Percentiles rank a stretch among this genome's conserved stretches.
Evolutionary conservation across 495 filamentous ascomycete species (phyloP).

Genomic region (Niebla homalea): DNA sequence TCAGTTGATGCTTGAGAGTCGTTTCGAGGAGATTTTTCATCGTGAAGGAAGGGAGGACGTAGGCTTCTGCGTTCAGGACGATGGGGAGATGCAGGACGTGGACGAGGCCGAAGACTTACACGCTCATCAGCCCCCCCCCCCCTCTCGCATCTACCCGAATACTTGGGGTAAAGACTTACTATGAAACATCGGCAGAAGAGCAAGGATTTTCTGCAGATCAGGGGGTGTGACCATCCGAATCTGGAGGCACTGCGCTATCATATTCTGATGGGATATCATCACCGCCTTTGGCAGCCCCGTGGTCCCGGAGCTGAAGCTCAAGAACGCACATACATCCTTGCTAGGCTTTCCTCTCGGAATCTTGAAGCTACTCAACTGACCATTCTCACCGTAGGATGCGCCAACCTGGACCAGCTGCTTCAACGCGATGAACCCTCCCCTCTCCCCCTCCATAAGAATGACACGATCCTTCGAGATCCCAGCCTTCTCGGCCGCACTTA

Average conservation of each 20-base stretch:
- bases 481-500: slow-evolving; percentile 35
- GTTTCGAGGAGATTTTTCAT: slow-evolving; percentile 43
- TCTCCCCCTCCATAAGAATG: slow-evolving; percentile 41
- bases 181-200: slow-evolving; percentile 43
- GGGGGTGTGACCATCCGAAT: too few species aligned
- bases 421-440: slow-evolving; percentile 34
- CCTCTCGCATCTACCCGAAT: not conserved
- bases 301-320: too few species aligned
- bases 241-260: too few species aligned
- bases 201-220: too few species aligned
- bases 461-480: slow-evolving; percentile 37
- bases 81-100: slow-evolving; percentile 48
- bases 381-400: slow-evolving; percentile 18
- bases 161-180: slow-evolving; percentile 15
- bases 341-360: slow-evolving; percentile 38
- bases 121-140: slow-evolving; percentile 2
- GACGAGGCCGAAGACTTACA: slow-evolving; percentile 37
- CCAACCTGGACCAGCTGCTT: slow-evolving; percentile 37
- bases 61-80: slow-evolving; percentile 41
- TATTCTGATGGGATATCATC: too few species aligned
- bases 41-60: slow-evolving; percentile 46
- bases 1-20: slow-evolving; percentile 37
- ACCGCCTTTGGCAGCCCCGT: too few species aligned
- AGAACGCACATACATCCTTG: slow-evolving; percentile 39
- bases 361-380: slow-evolving; percentile 30